Evolutionary conservation across 345 rosid genomes (phyloP).

Genomic region (Brassica incana): DNA sequence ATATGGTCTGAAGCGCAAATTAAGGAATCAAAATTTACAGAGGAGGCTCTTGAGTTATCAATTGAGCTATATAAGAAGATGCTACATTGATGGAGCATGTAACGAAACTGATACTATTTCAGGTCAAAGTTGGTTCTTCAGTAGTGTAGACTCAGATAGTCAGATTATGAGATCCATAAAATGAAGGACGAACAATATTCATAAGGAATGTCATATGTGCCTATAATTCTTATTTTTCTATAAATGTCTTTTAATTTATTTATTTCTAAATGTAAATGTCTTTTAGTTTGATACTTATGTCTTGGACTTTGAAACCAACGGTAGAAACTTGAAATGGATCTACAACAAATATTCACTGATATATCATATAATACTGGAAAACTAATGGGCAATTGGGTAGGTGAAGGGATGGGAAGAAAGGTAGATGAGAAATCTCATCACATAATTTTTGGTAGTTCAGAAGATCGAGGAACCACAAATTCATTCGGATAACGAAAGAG

Average conservation of each 20-base stretch:
- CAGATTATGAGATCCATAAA: no score
- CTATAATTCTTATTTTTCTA: background rate
- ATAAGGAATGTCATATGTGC: background rate
- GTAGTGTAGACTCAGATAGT: no score
- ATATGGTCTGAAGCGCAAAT: no score
- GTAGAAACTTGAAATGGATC: background rate
- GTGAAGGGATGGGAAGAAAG: slow-evolving; percentile 30
- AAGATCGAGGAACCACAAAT: slow-evolving; percentile 30
- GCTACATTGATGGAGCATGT: no score
- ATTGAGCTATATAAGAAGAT: no score
- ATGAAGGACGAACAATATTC: background rate
- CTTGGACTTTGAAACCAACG: background rate
- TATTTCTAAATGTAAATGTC: background rate
- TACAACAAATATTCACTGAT: slow-evolving; percentile 6
- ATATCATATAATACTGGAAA: background rate
- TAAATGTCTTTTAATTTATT: background rate
- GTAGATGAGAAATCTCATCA: slow-evolving; percentile 29
- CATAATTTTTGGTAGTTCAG: slow-evolving; percentile 25
- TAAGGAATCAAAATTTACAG: no score
- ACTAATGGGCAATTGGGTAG: slow-evolving; percentile 16
- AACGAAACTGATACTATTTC: no score
- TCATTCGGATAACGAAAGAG: slow-evolving; percentile 17
- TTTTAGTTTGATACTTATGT: background rate
- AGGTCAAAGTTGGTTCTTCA: no score
- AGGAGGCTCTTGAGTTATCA: no score